Percentiles rank a stretch among this genome's conserved stretches.
These are phyloP conservation scores for Anthracocystis setariae DNA, from an alignment of 1,284 basidiomycete species.

Conservation along the genomic window DNA sequence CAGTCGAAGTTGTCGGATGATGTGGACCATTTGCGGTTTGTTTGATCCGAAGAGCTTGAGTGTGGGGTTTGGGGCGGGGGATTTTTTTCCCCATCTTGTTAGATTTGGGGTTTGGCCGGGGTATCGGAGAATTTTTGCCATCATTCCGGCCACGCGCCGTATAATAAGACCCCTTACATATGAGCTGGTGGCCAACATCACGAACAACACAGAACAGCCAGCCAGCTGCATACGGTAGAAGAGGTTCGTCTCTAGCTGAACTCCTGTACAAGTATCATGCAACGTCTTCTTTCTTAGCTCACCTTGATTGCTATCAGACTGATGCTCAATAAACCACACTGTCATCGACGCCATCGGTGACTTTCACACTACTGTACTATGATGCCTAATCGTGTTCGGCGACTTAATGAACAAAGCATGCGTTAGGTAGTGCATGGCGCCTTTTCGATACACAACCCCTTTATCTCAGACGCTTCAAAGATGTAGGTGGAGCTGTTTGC, in stretches of 20 bases:
- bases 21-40: neutral
- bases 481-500: too few species aligned
- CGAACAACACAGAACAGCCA: too few species aligned
- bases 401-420: neutral
- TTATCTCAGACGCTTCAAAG: too few species aligned
- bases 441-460: neutral
- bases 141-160: neutral
- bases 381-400: neutral
- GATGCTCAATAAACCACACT: neutral
- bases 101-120: neutral
- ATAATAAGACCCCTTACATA: neutral
- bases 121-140: conserved; percentile 1
- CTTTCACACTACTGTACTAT: neutral
- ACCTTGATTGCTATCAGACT: too few species aligned
- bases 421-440: neutral
- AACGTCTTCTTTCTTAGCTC: too few species aligned
- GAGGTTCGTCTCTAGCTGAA: too few species aligned
- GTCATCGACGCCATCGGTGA: neutral
- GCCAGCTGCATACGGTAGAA: too few species aligned
- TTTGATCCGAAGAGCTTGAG: too few species aligned
- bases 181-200: neutral
- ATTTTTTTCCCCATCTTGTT: neutral
- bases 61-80: too few species aligned
- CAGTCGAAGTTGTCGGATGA: too few species aligned
- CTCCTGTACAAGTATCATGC: too few species aligned